phyloP scores from a whole-genome alignment of 768 basidiomycete species.

The Panaeolus cyanescens region DNA sequence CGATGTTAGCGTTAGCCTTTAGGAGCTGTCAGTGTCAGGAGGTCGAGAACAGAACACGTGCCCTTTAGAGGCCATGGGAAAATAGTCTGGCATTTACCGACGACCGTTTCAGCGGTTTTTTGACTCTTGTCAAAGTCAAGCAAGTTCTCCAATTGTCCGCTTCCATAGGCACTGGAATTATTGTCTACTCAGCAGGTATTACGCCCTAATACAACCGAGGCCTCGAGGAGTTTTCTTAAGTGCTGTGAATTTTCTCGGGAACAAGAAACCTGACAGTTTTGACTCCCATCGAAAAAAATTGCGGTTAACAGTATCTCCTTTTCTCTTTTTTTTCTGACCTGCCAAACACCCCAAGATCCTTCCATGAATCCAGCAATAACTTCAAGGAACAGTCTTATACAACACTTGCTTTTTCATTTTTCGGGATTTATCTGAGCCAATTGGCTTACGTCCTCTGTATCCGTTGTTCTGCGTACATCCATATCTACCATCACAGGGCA shows the following conservation, averaged over 20 bases:
- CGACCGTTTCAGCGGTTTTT: neutral
- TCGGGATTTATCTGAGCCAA: neutral
- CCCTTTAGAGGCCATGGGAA: neutral
- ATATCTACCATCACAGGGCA: neutral
- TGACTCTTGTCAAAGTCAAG: neutral
- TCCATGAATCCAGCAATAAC: neutral
- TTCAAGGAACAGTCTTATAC: neutral
- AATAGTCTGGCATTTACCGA: neutral
- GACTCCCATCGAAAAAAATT: slow-evolving; percentile 2
- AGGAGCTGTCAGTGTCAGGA: neutral
- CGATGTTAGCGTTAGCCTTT: no score
- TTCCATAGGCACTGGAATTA: neutral
- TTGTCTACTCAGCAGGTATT: neutral
- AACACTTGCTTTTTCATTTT: neutral
- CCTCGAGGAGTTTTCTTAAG: neutral
- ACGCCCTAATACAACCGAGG: neutral
- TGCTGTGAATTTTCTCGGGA: neutral
- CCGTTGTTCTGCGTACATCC: neutral
- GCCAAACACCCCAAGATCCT: slow-evolving; percentile 1
- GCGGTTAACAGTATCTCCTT: slow-evolving; percentile 1
- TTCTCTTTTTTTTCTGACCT: neutral
- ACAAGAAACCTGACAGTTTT: slow-evolving; percentile 1
- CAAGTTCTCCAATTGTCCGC: neutral
- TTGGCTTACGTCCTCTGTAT: neutral
- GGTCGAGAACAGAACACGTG: slow-evolving; percentile 3